Evolutionary conservation across 2,329 filamentous ascomycete species (phyloP).

Genomic region (Aspergillus phoenicis): DNA sequence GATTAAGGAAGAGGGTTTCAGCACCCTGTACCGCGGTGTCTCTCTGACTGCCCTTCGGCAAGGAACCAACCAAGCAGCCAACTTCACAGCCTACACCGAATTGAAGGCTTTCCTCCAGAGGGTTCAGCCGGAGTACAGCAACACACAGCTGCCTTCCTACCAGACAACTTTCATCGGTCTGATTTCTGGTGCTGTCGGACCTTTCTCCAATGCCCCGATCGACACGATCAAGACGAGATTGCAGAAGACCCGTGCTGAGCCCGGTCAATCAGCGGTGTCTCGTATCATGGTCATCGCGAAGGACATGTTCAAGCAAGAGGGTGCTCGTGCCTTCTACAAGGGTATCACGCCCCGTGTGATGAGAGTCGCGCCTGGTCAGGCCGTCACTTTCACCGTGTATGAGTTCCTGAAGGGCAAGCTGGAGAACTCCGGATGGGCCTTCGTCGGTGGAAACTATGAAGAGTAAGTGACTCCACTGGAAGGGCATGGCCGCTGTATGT

Average conservation of each 20-base stretch:
- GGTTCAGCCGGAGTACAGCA: conserved; percentile 69
- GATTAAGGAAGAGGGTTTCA: conserved; percentile 83
- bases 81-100: conserved; percentile 97
- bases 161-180: conserved; percentile 91
- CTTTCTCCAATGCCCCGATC: conserved; percentile 94
- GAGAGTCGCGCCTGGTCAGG: conserved; percentile 95
- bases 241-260: conserved; percentile 82
- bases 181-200: conserved; percentile 90
- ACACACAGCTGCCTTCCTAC: conserved; percentile 73
- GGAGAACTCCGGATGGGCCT: conserved; percentile 64
- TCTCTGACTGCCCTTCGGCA: conserved; percentile 90
- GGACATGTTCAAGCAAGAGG: conserved; percentile 93
- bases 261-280: conserved; percentile 76
- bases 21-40: conserved; percentile 89
- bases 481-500: conserved; percentile 15
- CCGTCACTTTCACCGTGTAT: conserved; percentile 74
- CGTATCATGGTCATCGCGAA: conserved; percentile 76
- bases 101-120: conserved; percentile 78
- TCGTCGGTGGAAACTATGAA: conserved; percentile 66
- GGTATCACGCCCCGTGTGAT: conserved; percentile 97
- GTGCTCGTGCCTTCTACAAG: conserved; percentile 95
- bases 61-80: conserved; percentile 96
- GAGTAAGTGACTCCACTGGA: conserved; percentile 48
- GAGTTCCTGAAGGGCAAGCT: conserved; percentile 74
- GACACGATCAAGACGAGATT: conserved; percentile 98